Base-by-base conservation (phyloP, 352 stramenopile species). In the Globisporangium cederbergense region DNA sequence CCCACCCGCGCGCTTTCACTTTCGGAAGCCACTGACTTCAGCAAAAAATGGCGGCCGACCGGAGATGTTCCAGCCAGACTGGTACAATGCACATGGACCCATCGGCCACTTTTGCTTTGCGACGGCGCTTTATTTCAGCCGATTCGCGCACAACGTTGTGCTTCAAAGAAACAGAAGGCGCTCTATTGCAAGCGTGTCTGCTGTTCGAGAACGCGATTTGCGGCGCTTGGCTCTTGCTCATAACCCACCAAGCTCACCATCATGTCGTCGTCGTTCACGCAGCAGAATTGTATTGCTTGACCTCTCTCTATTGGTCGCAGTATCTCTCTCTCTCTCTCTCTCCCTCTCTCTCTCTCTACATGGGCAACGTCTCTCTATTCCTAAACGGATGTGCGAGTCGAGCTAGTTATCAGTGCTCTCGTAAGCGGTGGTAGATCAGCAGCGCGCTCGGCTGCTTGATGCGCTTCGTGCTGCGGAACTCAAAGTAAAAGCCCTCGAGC, bases 391-490 rank as follows among this genome's bases (percentile, higher is more conserved):
- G 36, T 40, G 13, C n/a, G 50, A 40, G 18, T 34, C 13, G 13
- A 20, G 13, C 7, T 14, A 25, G 22, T 25, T 16, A 36, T 3
- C 13, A 4, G 7, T 13, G 13, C 2, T 36, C 16, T 14, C 30
- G 25, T 42, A 34, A 43, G 54, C 56, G 42, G 8, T 53, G 20
- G 50, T 65, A 86, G 16, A 89, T n/a, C 52, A 83, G 68, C 51
- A 93, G 69, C 16, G 74, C 68, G 43, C 80, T 91, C 18, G 84
- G 84, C 65, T 93, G 83, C 43, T 78, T 81, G 36, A 93, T 77
- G n/a, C 62, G 74, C 61, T 88, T 81, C 58, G 62, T 80, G 60
- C 43, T 57, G n/a, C 74, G 60, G 54, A 91, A 89, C 66, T 93
- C 81, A 66, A 93, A 93, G 25, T 67, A 61, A 36, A 72, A 76